Conservation (phyloP, 108 stramenopile genomes). For the Seminavis robusta region DNA sequence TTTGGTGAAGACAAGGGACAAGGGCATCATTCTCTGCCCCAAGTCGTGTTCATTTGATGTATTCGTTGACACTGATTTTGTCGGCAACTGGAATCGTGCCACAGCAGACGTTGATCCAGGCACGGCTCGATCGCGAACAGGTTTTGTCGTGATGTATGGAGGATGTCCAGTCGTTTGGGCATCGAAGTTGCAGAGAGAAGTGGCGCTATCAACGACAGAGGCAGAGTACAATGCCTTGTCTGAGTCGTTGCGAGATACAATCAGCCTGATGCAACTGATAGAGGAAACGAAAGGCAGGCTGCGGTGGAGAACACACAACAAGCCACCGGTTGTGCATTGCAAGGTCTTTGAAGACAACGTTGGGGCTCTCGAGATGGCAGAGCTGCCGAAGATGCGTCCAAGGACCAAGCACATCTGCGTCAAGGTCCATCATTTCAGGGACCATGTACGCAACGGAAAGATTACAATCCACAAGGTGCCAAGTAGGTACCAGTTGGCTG, state of each 20-base stretch:
- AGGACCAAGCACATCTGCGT: slow-evolving; percentile 29
- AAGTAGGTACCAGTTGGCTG: slow-evolving; percentile 16
- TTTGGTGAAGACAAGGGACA: slow-evolving; percentile 11
- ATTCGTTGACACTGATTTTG: slow-evolving; percentile 43
- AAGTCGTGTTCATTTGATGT: slow-evolving; percentile 19
- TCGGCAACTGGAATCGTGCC: slow-evolving; percentile 35
- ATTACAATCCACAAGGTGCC: slow-evolving; percentile 11
- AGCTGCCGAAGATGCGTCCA: slow-evolving; percentile 16
- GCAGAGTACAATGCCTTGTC: slow-evolving; percentile 16
- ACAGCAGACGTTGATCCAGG: slow-evolving; percentile 2
- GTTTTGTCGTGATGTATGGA: slow-evolving; percentile 18
- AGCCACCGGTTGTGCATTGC: slow-evolving; percentile 9
- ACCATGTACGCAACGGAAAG: background rate
- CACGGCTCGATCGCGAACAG: slow-evolving; percentile 15
- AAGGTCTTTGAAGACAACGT: slow-evolving; percentile 24
- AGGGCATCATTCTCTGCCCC: slow-evolving; percentile 24
- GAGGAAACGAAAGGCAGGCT: slow-evolving; percentile 8
- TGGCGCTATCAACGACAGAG: slow-evolving; percentile 28
- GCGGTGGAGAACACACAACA: too few species aligned
- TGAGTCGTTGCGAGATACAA: slow-evolving; percentile 5
- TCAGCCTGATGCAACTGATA: slow-evolving; percentile 17
- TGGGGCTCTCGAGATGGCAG: slow-evolving; percentile 18
- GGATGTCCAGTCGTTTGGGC: slow-evolving; percentile 22
- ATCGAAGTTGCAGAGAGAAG: slow-evolving; percentile 19
- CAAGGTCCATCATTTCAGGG: slow-evolving; percentile 15